Conservation (phyloP, 75 land plant species). For the Chamaecyparis obtusa region DNA sequence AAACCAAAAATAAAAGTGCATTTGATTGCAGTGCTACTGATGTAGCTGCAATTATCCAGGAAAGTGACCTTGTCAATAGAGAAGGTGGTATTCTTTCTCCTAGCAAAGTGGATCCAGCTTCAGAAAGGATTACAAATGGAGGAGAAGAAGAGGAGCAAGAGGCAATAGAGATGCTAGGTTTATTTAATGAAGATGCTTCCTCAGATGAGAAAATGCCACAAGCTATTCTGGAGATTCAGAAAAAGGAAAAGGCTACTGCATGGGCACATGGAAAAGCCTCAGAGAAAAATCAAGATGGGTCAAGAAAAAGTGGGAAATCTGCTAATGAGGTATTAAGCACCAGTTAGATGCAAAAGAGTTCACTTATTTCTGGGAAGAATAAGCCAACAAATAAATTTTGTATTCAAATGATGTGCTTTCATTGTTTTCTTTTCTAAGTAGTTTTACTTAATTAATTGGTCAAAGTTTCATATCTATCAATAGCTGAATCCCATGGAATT, state of each 20-base stretch:
- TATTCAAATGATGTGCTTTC: neutral
- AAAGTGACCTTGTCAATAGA: neutral
- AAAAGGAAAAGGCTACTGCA: slow-evolving; percentile 47
- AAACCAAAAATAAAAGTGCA: neutral
- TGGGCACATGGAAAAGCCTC: slow-evolving; percentile 28
- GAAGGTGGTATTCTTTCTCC: slow-evolving; percentile 7
- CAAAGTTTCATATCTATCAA: neutral
- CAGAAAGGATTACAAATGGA: neutral
- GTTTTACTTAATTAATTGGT: neutral
- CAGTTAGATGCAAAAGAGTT: neutral
- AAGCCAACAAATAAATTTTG: neutral
- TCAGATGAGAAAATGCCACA: slow-evolving; percentile 29
- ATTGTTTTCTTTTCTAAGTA: neutral
- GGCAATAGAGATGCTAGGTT: slow-evolving; percentile 54
- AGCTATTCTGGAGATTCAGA: slow-evolving; percentile 50
- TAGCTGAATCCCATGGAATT: neutral
- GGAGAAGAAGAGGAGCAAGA: slow-evolving; percentile 41
- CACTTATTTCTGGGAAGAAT: neutral
- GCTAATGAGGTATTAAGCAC: neutral
- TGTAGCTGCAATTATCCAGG: neutral
- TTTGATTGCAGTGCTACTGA: neutral
- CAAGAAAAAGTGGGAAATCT: slow-evolving; percentile 38
- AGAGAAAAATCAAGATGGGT: slow-evolving; percentile 38
- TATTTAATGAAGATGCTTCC: slow-evolving; percentile 69
- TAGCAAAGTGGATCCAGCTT: neutral